Base-by-base conservation (phyloP, 345 rosid genomes). In the Corchorus olitorius region DNA sequence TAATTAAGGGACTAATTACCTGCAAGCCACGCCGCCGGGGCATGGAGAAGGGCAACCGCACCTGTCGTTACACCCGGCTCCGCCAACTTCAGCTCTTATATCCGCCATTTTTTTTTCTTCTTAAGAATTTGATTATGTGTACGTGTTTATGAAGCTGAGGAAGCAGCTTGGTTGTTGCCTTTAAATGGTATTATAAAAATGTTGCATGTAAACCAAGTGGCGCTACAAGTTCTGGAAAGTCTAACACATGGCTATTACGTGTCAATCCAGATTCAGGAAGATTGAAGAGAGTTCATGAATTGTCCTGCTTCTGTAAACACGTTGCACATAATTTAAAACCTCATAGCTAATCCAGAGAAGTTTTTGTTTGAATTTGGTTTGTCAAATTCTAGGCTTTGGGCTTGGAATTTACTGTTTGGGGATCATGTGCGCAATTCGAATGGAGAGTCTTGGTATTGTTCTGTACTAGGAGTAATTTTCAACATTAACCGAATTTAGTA, bases 1-100 rank as follows among this genome's bases (percentile, higher is more conserved):
- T 27, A 27, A 27, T 27, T 27, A 27, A 55, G 60, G 60, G 60
- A 55, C 4, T 7, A 55, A 52, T 13, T 1, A 85, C 90, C 92
- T 77, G 89, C 94, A 88, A 33, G 84, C 73, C 22, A 22, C 52
- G 35, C 88, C 91, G 16, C 88, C 82, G 54, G 84, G 79, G 76
- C 88, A 88, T 6, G 89, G 87, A 19, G 34, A 62, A 34, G 84
- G 86, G 41, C 89, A 84, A 5, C 87, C 86, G 68, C 86, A 86
- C 5, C 77, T 73, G 3, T 82, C 84, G 70, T 74, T 80, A 73
- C 87, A 86, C 48, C 20, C 63, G 45, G 13, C 34, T 1, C 67
- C 37, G 50, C 67, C 72, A 65, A 77, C 83, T 56, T 75, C 77
- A 50, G 60, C 63, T 19, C 52, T 54, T 50, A 33, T 33, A 27